Percentiles rank a stretch among this genome's conserved stretches.
phyloP scores from a whole-genome alignment of 768 basidiomycete species.

The Mycena indigotica region DNA sequence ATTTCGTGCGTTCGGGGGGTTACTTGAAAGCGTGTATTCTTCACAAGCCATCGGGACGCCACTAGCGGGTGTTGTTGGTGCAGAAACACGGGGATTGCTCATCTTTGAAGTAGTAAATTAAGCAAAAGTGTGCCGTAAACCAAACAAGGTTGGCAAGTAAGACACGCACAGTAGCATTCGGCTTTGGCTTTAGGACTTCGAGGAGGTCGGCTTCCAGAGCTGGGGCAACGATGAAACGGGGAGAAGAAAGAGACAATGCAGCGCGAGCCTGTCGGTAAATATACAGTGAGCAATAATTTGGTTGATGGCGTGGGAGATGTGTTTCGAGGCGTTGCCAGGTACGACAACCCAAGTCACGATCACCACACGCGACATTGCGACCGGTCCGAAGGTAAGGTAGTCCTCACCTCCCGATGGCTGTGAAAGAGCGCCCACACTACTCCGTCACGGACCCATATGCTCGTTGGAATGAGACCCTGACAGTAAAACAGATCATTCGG shows the following conservation, averaged over 20 bases:
- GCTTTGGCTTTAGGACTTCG: constrained; percentile 37
- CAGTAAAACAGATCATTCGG: neutral
- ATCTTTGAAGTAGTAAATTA: too few relatives aligned
- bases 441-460: constrained; percentile 13
- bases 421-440: constrained; percentile 22
- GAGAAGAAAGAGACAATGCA: constrained; percentile 53
- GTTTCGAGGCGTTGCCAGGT: constrained; percentile 13
- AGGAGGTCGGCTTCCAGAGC: constrained; percentile 67
- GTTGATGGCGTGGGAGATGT: constrained; percentile 6
- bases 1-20: constrained; percentile 70
- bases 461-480: constrained; percentile 17
- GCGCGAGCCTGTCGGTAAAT: constrained; percentile 48
- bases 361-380: constrained; percentile 9
- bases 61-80: constrained; percentile 20
- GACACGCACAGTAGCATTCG: constrained; percentile 12
- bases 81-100: constrained; percentile 24
- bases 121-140: constrained; percentile 1
- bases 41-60: constrained; percentile 24
- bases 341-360: constrained; percentile 5
- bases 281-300: neutral
- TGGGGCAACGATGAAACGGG: constrained; percentile 50
- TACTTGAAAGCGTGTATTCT: constrained; percentile 63
- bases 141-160: constrained; percentile 1
- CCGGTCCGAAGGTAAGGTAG: neutral
- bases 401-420: constrained; percentile 20